Evolutionary conservation across 331 rosid species (phyloP), one percentile per base, ranked within the genome.

Genomic region (Dryas integrifolia): DNA sequence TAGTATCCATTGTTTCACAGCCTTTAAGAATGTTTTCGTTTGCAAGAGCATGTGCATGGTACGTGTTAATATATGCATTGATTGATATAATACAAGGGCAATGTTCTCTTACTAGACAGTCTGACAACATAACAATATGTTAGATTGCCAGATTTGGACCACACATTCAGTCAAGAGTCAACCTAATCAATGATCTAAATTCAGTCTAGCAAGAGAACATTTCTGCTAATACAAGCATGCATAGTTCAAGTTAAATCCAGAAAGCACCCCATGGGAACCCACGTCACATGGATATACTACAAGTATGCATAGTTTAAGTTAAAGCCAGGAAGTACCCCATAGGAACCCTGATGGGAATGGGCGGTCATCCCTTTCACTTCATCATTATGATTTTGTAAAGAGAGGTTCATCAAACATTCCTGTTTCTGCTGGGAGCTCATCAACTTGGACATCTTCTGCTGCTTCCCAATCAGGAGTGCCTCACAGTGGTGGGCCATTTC

Each of bases 401-500:
- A 61, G 55, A 55, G n/a, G 76, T 76, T 76, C 57, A 49, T 44
- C 58, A 65, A 65, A 78, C 46, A 60, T 50, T 85, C 92, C 39
- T 83, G 88, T 62, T 69, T 80, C 50, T 64, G 90, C 55, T 79
- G 81, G 58, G 76, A 24, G 76, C 72, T 83, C 92, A 89, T 86
- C 80, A 95, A 73, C 79, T 76, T 72, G 26, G 96, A 95, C 96
- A 92, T 85, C 84, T 83, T 85, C 69, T 86, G 79, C 51, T 86
- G 87, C 85, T 95, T 92, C 83, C 88, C 96, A 80, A 82, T 72
- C 78, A 88, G 82, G 70, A 84, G 92, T 9, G 81, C 85, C 81
- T 95, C 99, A 74, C 98, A 95, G 66, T 92, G 90, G 58, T 77
- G 84, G 40, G 98, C 85, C 93, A 92, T 85, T 83, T 92, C 96